A percentile compares a stretch with the other conserved stretches of the same genome.
Evolutionary conservation across 2,329 filamentous ascomycete genomes (phyloP).

Genomic region (Aureobasidium sp.): DNA sequence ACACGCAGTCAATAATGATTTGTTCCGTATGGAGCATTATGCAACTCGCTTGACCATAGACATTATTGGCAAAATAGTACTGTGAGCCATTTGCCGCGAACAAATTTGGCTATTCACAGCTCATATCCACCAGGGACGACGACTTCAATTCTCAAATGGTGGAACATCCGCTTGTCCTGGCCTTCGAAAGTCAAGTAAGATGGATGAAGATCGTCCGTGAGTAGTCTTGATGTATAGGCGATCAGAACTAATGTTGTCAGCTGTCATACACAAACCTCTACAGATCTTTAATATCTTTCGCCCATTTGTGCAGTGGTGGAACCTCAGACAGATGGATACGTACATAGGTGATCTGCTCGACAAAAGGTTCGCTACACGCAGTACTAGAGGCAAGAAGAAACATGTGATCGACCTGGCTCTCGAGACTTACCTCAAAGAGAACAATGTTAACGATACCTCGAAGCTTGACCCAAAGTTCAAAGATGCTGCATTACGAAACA

Average conservation of each 20-base stretch:
- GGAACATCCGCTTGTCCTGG: slow-evolving; percentile 31
- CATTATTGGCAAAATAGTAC: slow-evolving; percentile 36
- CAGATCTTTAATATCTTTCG: slow-evolving; percentile 33
- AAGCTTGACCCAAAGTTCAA: slow-evolving; percentile 34
- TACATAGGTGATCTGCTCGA: slow-evolving; percentile 31
- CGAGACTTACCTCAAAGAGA: slow-evolving; percentile 34
- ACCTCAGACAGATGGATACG: slow-evolving; percentile 31
- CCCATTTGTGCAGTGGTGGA: slow-evolving; percentile 29
- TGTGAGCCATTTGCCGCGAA: slow-evolving; percentile 17
- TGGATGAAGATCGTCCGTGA: slow-evolving; percentile 24
- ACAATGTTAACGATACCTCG: slow-evolving; percentile 19
- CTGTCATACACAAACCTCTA: slow-evolving; percentile 30
- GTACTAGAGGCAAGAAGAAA: slow-evolving; percentile 28
- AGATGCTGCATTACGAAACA: slow-evolving; percentile 29
- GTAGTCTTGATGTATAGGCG: not conserved
- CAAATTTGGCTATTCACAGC: not conserved
- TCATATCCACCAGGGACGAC: slow-evolving; percentile 23
- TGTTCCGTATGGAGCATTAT: slow-evolving; percentile 36
- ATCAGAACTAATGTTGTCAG: slow-evolving; percentile 17
- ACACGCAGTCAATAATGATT: slow-evolving; percentile 29
- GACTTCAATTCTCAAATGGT: slow-evolving; percentile 32
- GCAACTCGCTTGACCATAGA: slow-evolving; percentile 37
- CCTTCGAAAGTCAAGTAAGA: slow-evolving; percentile 30
- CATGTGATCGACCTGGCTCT: slow-evolving; percentile 31
- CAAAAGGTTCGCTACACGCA: slow-evolving; percentile 31